phyloP scores from a whole-genome alignment of 371 early-diverging fungal species.

The Batrachochytrium dendrobatidis region DNA sequence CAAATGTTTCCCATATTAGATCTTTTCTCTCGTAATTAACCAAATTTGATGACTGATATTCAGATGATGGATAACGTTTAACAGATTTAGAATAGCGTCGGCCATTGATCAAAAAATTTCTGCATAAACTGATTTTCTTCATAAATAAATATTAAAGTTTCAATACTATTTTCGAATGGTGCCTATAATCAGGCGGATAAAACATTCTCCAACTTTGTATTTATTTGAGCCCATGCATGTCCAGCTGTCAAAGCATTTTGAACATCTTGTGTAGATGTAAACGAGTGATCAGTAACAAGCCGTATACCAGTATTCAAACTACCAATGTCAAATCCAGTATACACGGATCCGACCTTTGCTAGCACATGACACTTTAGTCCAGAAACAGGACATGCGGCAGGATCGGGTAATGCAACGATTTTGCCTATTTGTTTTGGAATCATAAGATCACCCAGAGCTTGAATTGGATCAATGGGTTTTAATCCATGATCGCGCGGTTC shows the following conservation, averaged over 20 bases:
- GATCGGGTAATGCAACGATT: conserved; percentile 19
- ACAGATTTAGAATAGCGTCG: too few species aligned
- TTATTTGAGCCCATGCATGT: conserved; percentile 20
- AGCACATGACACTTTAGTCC: conserved; percentile 19
- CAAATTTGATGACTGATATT: too few species aligned
- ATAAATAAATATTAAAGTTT: too few species aligned
- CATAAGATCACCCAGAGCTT: conserved; percentile 30
- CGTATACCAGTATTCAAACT: conserved; percentile 35
- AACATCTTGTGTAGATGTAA: conserved; percentile 12
- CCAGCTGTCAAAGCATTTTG: conserved; percentile 12
- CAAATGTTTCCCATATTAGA: too few species aligned
- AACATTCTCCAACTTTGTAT: too few species aligned
- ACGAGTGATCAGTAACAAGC: conserved; percentile 16
- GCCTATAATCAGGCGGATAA: too few species aligned
- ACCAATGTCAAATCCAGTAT: conserved; percentile 25
- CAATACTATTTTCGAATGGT: too few species aligned
- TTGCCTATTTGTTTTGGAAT: conserved; percentile 23
- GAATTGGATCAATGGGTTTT: neutral
- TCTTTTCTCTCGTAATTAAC: too few species aligned
- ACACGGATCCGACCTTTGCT: conserved; percentile 20
- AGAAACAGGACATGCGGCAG: conserved; percentile 13
- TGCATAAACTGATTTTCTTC: too few species aligned
- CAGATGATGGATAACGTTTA: too few species aligned
- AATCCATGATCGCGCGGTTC: conserved; percentile 11
- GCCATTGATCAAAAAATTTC: too few species aligned